Percentiles rank a stretch among this genome's conserved stretches.
Conservation (phyloP, 2,329 filamentous ascomycete species). For the Epichloe glyceriae region DNA sequence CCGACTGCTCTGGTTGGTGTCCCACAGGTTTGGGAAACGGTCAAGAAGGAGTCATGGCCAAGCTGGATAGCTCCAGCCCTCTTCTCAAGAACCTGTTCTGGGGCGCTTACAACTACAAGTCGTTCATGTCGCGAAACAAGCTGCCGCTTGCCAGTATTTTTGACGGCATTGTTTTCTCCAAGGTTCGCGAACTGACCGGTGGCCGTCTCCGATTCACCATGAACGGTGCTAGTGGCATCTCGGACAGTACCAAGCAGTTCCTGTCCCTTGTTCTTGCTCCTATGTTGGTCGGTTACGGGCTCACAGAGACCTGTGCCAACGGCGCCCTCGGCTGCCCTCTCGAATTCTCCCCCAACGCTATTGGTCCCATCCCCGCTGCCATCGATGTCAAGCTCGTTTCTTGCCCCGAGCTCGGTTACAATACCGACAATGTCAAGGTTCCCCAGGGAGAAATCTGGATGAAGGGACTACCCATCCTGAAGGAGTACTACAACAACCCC, state of each 20-base stretch:
- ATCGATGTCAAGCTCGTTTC: slow-evolving; percentile 89
- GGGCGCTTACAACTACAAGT: slow-evolving; percentile 47
- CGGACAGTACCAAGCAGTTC: slow-evolving; percentile 79
- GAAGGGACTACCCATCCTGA: slow-evolving; percentile 61
- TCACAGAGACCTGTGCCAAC: slow-evolving; percentile 86
- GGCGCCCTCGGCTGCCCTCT: slow-evolving; percentile 72
- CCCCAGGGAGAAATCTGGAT: slow-evolving; percentile 92
- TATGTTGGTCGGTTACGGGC: slow-evolving; percentile 87
- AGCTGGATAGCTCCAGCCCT: slow-evolving; percentile 60
- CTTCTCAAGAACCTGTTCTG: slow-evolving; percentile 69
- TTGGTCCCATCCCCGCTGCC: slow-evolving; percentile 65
- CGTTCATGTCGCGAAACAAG: slow-evolving; percentile 41
- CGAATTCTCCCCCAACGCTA: slow-evolving; percentile 64
- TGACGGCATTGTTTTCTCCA: slow-evolving; percentile 78
- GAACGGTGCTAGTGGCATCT: slow-evolving; percentile 87
- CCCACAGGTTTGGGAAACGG: slow-evolving; percentile 91
- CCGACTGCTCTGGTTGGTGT: slow-evolving; percentile 90
- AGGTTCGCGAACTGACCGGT: slow-evolving; percentile 81
- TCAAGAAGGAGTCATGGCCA: slow-evolving; percentile 81
- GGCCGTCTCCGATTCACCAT: slow-evolving; percentile 79
- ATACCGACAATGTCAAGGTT: slow-evolving; percentile 49
- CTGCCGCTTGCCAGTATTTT: slow-evolving; percentile 57
- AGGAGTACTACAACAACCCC: slow-evolving; percentile 72
- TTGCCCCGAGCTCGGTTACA: slow-evolving; percentile 79
- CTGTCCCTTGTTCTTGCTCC: slow-evolving; percentile 85